These are phyloP conservation scores for Aspergillus bertholletiae DNA, from an alignment of 495 filamentous ascomycete genomes.

Conservation along the genomic window DNA sequence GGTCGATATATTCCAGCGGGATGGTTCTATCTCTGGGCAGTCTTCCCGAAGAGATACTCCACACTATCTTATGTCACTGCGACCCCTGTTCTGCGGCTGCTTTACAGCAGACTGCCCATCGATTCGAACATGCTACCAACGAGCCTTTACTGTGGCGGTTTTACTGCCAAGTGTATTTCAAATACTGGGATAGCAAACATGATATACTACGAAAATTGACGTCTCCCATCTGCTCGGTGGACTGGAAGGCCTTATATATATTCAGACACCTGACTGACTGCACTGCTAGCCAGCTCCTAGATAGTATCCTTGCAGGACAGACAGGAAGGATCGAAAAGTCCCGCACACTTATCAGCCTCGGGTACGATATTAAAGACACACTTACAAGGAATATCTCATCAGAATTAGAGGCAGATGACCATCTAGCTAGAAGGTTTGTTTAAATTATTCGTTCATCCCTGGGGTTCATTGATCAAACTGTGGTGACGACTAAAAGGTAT, in stretches of 20 bases:
- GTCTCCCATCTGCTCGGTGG: conserved; percentile 48
- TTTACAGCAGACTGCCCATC: conserved; percentile 58
- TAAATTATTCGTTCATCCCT: conserved; percentile 8
- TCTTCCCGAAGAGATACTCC: conserved; percentile 73
- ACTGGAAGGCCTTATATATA: conserved; percentile 77
- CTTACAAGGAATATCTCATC: conserved; percentile 62
- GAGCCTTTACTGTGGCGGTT: conserved; percentile 75
- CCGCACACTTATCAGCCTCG: conserved; percentile 62
- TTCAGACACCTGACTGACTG: conserved; percentile 52
- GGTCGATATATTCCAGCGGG: conserved; percentile 14
- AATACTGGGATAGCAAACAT: conserved; percentile 71
- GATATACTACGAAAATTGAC: conserved; percentile 54
- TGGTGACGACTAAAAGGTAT: conserved; percentile 51
- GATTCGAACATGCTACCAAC: conserved; percentile 60
- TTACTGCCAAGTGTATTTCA: conserved; percentile 64
- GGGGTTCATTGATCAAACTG: background rate
- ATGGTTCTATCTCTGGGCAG: conserved; percentile 39
- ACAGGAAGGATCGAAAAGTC: conserved; percentile 65
- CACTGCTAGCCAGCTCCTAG: conserved; percentile 53
- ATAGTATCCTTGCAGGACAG: conserved; percentile 68
- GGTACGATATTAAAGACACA: conserved; percentile 86
- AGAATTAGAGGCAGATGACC: conserved; percentile 63
- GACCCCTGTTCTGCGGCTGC: conserved; percentile 43
- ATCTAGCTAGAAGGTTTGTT: conserved; percentile 72
- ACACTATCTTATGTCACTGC: conserved; percentile 61